Evolutionary conservation across 139 green algal species (phyloP).

Genomic region (Coelastrella sp.): DNA sequence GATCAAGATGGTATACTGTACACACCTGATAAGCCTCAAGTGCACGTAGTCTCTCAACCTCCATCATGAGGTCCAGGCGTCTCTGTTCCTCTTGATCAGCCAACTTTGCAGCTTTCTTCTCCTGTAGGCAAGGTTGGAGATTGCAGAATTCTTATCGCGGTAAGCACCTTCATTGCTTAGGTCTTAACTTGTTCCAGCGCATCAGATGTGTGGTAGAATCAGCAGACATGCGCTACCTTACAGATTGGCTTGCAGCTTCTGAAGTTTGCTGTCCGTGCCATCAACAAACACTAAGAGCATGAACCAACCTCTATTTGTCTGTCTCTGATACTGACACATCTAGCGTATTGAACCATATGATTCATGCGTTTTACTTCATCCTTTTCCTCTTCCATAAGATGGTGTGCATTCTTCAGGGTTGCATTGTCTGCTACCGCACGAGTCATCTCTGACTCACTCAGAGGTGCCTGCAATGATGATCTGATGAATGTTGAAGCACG

Average conservation of each 20-base stretch:
- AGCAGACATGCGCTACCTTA: too few species aligned
- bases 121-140: conserved; percentile 52
- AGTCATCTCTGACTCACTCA: conserved; percentile 75
- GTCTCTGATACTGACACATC: conserved; percentile 89
- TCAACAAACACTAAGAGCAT: too few species aligned
- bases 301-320: conserved; percentile 69
- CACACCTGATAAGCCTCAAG: conserved; percentile 47
- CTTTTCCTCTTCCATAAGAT: conserved; percentile 80
- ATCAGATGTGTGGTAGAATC: too few species aligned
- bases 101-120: conserved; percentile 81
- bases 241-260: not conserved
- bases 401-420: conserved; percentile 60
- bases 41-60: conserved; percentile 79
- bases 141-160: too few species aligned
- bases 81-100: conserved; percentile 73
- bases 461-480: conserved; percentile 55
- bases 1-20: too few species aligned
- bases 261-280: too few species aligned
- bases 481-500: too few species aligned
- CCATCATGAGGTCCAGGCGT: conserved; percentile 86
- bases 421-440: conserved; percentile 56
- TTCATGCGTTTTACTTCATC: conserved; percentile 93
- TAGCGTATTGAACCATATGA: conserved; percentile 91
- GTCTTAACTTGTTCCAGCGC: too few species aligned
- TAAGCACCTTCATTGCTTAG: too few species aligned